A percentile compares a stretch with the other conserved stretches of the same genome.
phyloP scores from a whole-genome alignment of 1,284 basidiomycete genomes.

The Pseudozyma tsukubaensis region DNA sequence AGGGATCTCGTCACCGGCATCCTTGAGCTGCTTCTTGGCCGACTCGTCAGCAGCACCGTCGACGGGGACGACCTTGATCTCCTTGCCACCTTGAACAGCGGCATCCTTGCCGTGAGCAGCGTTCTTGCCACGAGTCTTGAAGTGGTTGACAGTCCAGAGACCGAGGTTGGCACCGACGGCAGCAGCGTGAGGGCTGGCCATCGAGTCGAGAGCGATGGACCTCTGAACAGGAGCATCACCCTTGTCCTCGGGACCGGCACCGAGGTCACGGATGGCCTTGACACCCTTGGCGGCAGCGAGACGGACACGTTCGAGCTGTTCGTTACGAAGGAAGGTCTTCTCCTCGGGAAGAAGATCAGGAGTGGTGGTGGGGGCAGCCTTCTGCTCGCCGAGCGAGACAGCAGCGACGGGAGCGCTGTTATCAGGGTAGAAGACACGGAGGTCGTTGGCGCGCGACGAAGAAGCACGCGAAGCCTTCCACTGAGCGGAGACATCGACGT shows the following conservation, averaged over 20 bases:
- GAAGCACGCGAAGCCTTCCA: slow-evolving; percentile 63
- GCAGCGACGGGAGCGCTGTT: slow-evolving; percentile 55
- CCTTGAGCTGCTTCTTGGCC: slow-evolving; percentile 61
- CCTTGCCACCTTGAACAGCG: slow-evolving; percentile 60
- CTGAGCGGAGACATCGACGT: slow-evolving; percentile 56
- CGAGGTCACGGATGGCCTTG: slow-evolving; percentile 62
- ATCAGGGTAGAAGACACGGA: slow-evolving; percentile 62
- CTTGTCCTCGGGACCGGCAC: slow-evolving; percentile 46
- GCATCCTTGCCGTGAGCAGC: slow-evolving; percentile 50
- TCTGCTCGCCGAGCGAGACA: slow-evolving; percentile 60
- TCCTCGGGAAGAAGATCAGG: slow-evolving; percentile 58
- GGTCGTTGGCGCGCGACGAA: slow-evolving; percentile 57
- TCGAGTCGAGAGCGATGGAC: slow-evolving; percentile 58
- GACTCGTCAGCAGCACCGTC: slow-evolving; percentile 45
- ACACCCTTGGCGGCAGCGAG: slow-evolving; percentile 65
- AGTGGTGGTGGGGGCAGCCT: slow-evolving; percentile 58
- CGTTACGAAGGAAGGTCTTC: slow-evolving; percentile 62
- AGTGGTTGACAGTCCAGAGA: slow-evolving; percentile 65
- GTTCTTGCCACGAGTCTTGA: slow-evolving; percentile 63
- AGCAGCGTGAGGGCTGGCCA: slow-evolving; percentile 62
- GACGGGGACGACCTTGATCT: slow-evolving; percentile 57
- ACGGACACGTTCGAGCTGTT: slow-evolving; percentile 61
- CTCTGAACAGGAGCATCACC: slow-evolving; percentile 42
- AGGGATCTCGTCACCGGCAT: slow-evolving; percentile 57
- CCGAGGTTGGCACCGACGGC: slow-evolving; percentile 63